phyloP scores from a whole-genome alignment of 768 basidiomycete genomes.

The Pisolithus microcarpus region DNA sequence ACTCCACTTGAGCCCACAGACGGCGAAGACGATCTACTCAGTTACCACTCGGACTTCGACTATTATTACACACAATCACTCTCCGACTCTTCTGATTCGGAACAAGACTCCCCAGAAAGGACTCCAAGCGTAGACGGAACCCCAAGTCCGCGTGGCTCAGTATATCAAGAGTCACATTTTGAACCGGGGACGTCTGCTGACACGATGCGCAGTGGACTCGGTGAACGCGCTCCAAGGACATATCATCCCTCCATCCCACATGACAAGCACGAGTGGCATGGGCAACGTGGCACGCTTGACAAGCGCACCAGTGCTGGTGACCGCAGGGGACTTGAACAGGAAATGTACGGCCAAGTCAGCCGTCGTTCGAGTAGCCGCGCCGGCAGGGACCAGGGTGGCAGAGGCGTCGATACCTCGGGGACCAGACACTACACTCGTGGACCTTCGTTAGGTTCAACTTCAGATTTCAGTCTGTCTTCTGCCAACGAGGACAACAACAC shows the following conservation, averaged over 20 bases:
- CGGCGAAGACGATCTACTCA: slow-evolving; percentile 21
- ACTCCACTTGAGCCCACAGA: slow-evolving; percentile 1
- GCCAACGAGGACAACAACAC: slow-evolving; percentile 38
- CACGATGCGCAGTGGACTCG: slow-evolving; percentile 15
- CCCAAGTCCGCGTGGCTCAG: slow-evolving; percentile 12
- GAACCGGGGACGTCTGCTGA: slow-evolving; percentile 42
- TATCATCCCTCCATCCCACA: slow-evolving; percentile 1
- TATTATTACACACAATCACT: slow-evolving; percentile 29
- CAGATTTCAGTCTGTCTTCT: slow-evolving; percentile 31
- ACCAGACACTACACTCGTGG: slow-evolving; percentile 18
- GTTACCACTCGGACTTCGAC: slow-evolving; percentile 31
- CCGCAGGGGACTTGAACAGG: slow-evolving; percentile 6
- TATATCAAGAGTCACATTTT: slow-evolving; percentile 22
- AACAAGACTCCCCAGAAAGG: slow-evolving; percentile 13
- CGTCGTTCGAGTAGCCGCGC: slow-evolving; percentile 10
- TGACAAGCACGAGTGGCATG: slow-evolving; percentile 16
- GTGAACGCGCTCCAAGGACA: not conserved
- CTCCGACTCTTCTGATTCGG: slow-evolving; percentile 26
- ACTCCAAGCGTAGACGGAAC: slow-evolving; percentile 7
- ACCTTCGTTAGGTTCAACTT: slow-evolving; percentile 26
- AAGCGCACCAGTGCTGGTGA: slow-evolving; percentile 11
- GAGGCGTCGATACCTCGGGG: slow-evolving; percentile 26
- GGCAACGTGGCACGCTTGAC: slow-evolving; percentile 8
- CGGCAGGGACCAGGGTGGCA: slow-evolving; percentile 14
- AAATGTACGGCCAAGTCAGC: slow-evolving; percentile 7